Conservation (phyloP, 2,329 filamentous ascomycete species). For the Apiospora koreana region DNA sequence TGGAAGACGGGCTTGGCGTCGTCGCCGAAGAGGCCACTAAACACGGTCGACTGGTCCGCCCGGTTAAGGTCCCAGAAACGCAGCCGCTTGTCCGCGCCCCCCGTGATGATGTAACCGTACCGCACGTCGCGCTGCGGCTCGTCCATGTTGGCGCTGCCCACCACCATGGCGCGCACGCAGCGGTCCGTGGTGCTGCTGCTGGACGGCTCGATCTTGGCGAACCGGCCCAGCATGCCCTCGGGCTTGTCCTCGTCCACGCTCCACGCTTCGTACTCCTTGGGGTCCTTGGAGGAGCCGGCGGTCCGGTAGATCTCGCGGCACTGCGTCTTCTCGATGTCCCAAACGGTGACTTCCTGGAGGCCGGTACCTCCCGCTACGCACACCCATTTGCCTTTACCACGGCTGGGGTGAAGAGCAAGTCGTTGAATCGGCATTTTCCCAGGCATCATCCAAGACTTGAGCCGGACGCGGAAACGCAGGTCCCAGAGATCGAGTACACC, state of each 20-base stretch:
- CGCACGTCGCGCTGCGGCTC: conserved; percentile 71
- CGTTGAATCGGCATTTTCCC: conserved; percentile 80
- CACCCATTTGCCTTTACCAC: conserved; percentile 79
- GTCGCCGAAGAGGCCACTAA: conserved; percentile 70
- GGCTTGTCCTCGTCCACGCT: conserved; percentile 87
- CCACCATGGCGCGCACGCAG: conserved; percentile 74
- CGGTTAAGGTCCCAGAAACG: conserved; percentile 90
- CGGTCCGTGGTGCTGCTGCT: conserved; percentile 53
- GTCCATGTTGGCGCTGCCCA: conserved; percentile 70
- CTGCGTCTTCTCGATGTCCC: conserved; percentile 88
- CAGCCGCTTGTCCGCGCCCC: conserved; percentile 85
- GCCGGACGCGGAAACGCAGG: conserved; percentile 84
- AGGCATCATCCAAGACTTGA: conserved; percentile 86
- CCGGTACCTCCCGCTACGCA: conserved; percentile 87
- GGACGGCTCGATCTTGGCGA: conserved; percentile 70
- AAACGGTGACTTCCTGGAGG: conserved; percentile 87
- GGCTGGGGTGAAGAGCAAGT: conserved; percentile 75
- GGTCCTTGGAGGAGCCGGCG: conserved; percentile 58
- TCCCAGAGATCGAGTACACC: conserved; percentile 96
- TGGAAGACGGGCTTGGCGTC: conserved; percentile 75
- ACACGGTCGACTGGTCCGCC: conserved; percentile 75
- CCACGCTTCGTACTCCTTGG: conserved; percentile 77
- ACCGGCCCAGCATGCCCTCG: conserved; percentile 83
- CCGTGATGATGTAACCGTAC: conserved; percentile 83
- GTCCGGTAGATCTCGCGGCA: conserved; percentile 88